Conservation (phyloP, 176 grass and related monocot species). For the Cenchrus purpureus region DNA sequence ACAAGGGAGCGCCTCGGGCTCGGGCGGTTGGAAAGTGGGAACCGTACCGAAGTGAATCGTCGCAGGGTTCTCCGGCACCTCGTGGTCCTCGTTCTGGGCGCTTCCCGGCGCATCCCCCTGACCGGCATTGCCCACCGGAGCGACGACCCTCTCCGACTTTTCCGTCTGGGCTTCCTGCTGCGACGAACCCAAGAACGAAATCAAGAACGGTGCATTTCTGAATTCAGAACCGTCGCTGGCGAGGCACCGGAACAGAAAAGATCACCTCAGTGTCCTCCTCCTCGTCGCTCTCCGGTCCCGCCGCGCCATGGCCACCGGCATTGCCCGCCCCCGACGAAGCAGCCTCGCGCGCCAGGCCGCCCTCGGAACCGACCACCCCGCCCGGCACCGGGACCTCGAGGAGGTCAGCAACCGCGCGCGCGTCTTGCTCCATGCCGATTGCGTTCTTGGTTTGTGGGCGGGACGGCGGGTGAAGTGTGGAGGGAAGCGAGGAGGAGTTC, state of each 20-base stretch:
- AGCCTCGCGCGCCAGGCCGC: background rate
- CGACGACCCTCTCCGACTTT: background rate
- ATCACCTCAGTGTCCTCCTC: background rate
- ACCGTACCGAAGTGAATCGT: conserved; percentile 7
- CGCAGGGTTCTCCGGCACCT: background rate
- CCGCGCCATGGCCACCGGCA: no score
- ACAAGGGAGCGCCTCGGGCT: background rate
- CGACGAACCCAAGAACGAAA: conserved; percentile 14
- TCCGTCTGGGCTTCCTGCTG: background rate
- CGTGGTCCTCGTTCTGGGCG: background rate
- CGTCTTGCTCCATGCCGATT: conserved; percentile 19
- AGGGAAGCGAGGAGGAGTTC: background rate
- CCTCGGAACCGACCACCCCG: background rate
- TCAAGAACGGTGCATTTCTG: conserved; percentile 13
- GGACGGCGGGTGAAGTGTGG: background rate
- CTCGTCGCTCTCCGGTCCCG: background rate
- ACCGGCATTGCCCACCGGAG: background rate
- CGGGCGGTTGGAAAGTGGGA: no score
- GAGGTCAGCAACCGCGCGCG: background rate
- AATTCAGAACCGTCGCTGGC: background rate
- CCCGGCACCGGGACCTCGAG: background rate
- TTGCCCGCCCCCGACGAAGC: background rate
- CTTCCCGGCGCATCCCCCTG: background rate
- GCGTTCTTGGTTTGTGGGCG: background rate
- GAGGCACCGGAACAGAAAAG: background rate